Evolutionary conservation across 2,329 filamentous ascomycete species (phyloP), one percentile per base, ranked within the genome.

Genomic region (Botrytis cinerea): DNA sequence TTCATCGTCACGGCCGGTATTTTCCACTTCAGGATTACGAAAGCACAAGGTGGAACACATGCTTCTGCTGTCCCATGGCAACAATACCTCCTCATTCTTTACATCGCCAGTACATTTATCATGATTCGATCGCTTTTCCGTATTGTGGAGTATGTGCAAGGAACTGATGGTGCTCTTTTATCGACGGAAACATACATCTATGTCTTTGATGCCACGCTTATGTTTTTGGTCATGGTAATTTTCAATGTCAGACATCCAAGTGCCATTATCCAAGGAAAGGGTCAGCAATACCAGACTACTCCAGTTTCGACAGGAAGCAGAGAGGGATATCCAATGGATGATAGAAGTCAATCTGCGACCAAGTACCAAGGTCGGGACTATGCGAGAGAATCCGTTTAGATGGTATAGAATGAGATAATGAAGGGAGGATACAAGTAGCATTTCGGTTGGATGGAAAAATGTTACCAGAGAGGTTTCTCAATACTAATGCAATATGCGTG

Each of bases 111-210:
- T 72, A 74, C 78, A 0, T 78, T 87, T 28, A 87, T 88, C 76
- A 79, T 88, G 74, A 71, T 87, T 9, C 82, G 87, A 51, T 84
- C 80, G 10, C 73, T 87, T 2, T 86, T 87, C 71, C 82, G 87
- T 46, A 81, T 87, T 16, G 78, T 84, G 10, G 86, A 88, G 80
- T 89, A 85, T 73, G 75, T 80, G 0, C 78, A 83, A 76, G 86
- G 86, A 1, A 80, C 82, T 40, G 76, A 81, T 35, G 86, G 86
- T 1, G 83, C 81, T 67, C 76, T 88, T 16, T 78, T 86, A 54
- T 75, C 78, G 22, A 81, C 83, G 57, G 86, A 87, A 79, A 81
- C 81, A 70, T 85, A 81, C 38, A 73, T 86, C 7, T 86, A 86
- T 75, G 79, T 84, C 28, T 85, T 87, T 72, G 85, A 87, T 83